Evolutionary conservation across 352 stramenopile species (phyloP).

Genomic region (Phytophthora colocasiae): DNA sequence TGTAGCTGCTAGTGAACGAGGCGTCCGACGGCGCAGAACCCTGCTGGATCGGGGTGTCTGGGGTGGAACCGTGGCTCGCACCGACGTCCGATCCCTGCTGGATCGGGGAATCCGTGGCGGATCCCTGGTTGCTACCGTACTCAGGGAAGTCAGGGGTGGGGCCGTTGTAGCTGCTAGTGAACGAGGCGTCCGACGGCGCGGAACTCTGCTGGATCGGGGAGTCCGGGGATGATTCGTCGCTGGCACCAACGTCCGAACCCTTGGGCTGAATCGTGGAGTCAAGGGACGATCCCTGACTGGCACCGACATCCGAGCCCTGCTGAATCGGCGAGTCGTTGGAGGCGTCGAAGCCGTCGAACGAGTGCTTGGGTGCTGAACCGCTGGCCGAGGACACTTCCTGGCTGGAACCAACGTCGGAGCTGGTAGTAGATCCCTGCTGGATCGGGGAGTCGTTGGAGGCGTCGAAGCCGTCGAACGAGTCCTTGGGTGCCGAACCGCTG

Average conservation of each 20-base stretch:
- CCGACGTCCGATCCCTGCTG: conserved; percentile 13
- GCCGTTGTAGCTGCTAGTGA: no score
- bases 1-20: conserved; percentile 8
- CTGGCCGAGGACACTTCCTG: conserved; percentile 9
- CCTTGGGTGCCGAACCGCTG: conserved; percentile 12
- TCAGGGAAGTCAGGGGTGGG: no score
- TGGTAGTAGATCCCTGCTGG: conserved; percentile 1
- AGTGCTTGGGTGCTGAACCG: conserved; percentile 8
- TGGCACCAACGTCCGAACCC: conserved; percentile 18
- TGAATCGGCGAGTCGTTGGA: conserved; percentile 11
- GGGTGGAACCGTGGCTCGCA: conserved; percentile 3
- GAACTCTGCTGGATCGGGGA: no score
- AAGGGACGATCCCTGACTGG: neutral
- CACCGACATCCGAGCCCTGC: conserved; percentile 15
- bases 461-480: conserved; percentile 14
- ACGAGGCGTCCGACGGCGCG: no score
- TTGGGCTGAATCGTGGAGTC: conserved; percentile 7
- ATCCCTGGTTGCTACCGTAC: no score
- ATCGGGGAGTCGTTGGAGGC: conserved; percentile 14
- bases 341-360: conserved; percentile 12
- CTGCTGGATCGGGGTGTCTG: no score
- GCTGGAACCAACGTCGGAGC: conserved; percentile 13
- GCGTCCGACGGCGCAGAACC: neutral
- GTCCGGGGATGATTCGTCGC: neutral
- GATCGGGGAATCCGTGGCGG: conserved; percentile 5